phyloP scores from a whole-genome alignment of 208 protist genomes.

The Kentomonas sorsogonicus region DNA sequence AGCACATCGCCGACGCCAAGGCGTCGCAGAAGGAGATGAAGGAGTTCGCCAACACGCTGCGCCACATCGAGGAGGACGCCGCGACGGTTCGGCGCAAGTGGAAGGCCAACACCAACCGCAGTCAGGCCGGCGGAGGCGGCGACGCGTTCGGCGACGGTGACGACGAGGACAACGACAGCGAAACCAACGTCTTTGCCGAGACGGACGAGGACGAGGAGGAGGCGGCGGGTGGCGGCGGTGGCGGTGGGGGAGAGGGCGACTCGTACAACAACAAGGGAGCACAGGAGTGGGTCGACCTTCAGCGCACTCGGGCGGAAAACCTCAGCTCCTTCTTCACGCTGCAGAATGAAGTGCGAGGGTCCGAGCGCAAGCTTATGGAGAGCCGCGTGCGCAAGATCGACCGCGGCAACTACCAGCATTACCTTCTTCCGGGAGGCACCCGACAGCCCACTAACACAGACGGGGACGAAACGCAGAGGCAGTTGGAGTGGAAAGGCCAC shows the following conservation, averaged over 20 bases:
- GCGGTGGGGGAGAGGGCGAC: slow-evolving; percentile 4
- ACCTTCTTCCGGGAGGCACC: too few relatives aligned
- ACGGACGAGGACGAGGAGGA: background rate
- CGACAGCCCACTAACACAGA: too few relatives aligned
- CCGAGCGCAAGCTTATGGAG: too few relatives aligned
- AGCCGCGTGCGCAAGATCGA: too few relatives aligned
- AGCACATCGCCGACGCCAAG: too few relatives aligned
- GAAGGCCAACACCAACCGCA: background rate
- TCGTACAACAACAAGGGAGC: background rate
- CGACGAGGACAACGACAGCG: background rate
- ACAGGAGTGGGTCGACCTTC: too few relatives aligned
- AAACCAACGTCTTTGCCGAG: background rate
- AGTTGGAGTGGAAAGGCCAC: too few relatives aligned
- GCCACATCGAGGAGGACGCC: slow-evolving; percentile 15
- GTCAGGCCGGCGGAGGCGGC: background rate
- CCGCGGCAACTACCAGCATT: too few relatives aligned
- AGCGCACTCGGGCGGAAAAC: too few relatives aligned
- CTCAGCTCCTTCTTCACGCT: too few relatives aligned
- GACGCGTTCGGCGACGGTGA: background rate
- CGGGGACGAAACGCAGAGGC: too few relatives aligned
- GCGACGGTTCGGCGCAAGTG: background rate
- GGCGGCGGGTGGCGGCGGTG: background rate
- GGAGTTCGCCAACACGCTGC: slow-evolving; percentile 13
- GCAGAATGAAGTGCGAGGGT: slow-evolving; percentile 4
- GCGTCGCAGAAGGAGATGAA: slow-evolving; percentile 17